Conservation (phyloP, 2,329 filamentous ascomycete genomes). For the Rhexocercosporidium sp. region DNA sequence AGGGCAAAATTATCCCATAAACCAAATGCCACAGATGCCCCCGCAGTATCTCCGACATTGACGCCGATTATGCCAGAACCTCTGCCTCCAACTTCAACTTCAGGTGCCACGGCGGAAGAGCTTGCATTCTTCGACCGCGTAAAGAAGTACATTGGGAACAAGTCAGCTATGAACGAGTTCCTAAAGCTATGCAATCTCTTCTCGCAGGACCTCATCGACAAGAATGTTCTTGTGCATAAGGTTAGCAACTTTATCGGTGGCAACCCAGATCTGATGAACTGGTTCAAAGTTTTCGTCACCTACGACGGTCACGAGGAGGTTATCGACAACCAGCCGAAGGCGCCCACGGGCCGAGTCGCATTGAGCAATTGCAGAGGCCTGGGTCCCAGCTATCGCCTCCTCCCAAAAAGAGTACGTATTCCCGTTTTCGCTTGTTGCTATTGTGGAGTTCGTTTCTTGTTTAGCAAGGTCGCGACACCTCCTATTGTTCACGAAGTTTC, state of each 20-base stretch:
- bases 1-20: conserved; percentile 75
- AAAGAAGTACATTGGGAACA: conserved; percentile 94
- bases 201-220: conserved; percentile 90
- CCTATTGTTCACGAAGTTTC: conserved; percentile 4
- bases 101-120: conserved; percentile 82
- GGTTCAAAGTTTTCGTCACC: conserved; percentile 84
- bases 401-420: conserved; percentile 74
- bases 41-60: conserved; percentile 76
- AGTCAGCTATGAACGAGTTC: conserved; percentile 93
- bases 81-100: conserved; percentile 74
- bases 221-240: conserved; percentile 80
- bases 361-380: conserved; percentile 95
- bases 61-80: conserved; percentile 89
- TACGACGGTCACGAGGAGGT: conserved; percentile 78
- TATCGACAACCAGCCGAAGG: conserved; percentile 77
- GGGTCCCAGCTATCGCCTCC: conserved; percentile 90
- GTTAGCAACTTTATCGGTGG: conserved; percentile 85
- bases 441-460: background rate
- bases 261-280: conserved; percentile 86
- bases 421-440: conserved; percentile 16
- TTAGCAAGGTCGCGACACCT: background rate
- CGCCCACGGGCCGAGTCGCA: conserved; percentile 82
- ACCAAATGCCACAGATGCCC: conserved; percentile 42
- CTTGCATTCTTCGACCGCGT: conserved; percentile 93
- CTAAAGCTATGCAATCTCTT: conserved; percentile 96